Base-by-base conservation (phyloP, 495 filamentous ascomycete species). In the Neurospora terricola region DNA sequence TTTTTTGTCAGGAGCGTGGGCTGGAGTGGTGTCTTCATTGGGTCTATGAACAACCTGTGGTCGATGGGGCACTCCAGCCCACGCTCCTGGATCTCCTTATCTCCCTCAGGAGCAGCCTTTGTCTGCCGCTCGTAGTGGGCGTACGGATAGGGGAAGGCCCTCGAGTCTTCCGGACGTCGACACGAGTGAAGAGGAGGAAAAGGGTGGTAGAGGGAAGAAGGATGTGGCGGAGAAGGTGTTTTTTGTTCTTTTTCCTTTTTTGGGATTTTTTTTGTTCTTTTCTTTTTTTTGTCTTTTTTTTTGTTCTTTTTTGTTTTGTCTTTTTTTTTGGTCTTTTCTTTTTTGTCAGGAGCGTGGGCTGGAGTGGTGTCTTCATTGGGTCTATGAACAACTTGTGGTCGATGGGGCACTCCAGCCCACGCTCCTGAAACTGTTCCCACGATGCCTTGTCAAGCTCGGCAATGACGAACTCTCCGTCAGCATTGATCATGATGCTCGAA, bases 371-470 rank as follows among this genome's bases (percentile, higher is more conserved):
- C 88, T 97, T 95, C 85, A 94, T 94, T 86, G 96, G 94, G 80
- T 97, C 92, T 90, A 95, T 88, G 84, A 98, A 97, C 86, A 97
- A 90, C 81, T 90, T 93, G 82, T 96, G 95, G 88, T 97, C 94
- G 87, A 98, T 92, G 76, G 93, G 86, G 86, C 96, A 98, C 82
- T 94, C 90, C 77, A 98, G 84, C 71, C 96, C 96, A 77, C 87
- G 90, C 82, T 94, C 92, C 82, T 93, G 96, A 84, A 94, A 97
- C 80, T 96, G 87, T 77, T 98, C 93, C 94, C 96, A 98, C 54
- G 94, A 90, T 74, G 91, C 92, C 81, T 96, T 94, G 82, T 98
- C 96, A 69, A 94, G 91, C 79, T 95, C 90, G 70, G 94, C 94
- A 84, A 97, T 90, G 75, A 99, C 96, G 84, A 93, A 97, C 79